Percentiles rank a stretch among this genome's conserved stretches.
Evolutionary conservation across 768 basidiomycete genomes (phyloP).

Genomic region (Lentinula edodes): DNA sequence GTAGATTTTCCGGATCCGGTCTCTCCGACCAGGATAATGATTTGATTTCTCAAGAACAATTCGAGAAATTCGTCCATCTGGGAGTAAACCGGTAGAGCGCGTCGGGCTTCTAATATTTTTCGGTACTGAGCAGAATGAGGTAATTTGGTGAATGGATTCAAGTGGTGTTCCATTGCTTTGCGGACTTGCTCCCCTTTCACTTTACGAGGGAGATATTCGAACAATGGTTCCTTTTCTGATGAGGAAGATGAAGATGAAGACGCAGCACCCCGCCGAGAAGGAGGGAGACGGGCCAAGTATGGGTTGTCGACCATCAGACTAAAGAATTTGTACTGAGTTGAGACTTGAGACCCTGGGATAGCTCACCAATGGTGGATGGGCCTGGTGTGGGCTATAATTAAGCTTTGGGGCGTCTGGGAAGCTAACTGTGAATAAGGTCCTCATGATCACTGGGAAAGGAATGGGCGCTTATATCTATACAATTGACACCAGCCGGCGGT

Average conservation of each 20-base stretch:
- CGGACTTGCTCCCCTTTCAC: conserved; percentile 63
- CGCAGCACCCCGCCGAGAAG: conserved; percentile 13
- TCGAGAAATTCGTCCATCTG: conserved; percentile 91
- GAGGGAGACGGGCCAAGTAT: conserved; percentile 30
- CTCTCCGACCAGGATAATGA: conserved; percentile 89
- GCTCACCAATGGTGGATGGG: too few relatives aligned
- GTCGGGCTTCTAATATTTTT: conserved; percentile 80
- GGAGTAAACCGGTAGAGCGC: conserved; percentile 84
- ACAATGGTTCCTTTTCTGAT: conserved; percentile 52
- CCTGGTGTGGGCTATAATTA: too few relatives aligned
- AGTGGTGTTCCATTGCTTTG: conserved; percentile 63
- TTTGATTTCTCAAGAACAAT: conserved; percentile 74
- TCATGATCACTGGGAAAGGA: too few relatives aligned
- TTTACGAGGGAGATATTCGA: conserved; percentile 67
- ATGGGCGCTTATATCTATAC: too few relatives aligned
- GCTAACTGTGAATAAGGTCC: too few relatives aligned
- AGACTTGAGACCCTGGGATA: too few relatives aligned
- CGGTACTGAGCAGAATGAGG: conserved; percentile 76
- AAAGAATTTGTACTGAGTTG: too few relatives aligned
- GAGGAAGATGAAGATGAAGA: conserved; percentile 7
- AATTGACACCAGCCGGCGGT: too few relatives aligned
- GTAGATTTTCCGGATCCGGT: conserved; percentile 38
- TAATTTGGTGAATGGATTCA: conserved; percentile 85
- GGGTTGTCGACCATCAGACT: conserved; percentile 22
- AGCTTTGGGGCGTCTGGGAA: too few relatives aligned